Percentiles rank a stretch among this genome's conserved stretches.
Evolutionary conservation across 2,329 filamentous ascomycete species (phyloP).

Genomic region (Sporothrix variecibatus): DNA sequence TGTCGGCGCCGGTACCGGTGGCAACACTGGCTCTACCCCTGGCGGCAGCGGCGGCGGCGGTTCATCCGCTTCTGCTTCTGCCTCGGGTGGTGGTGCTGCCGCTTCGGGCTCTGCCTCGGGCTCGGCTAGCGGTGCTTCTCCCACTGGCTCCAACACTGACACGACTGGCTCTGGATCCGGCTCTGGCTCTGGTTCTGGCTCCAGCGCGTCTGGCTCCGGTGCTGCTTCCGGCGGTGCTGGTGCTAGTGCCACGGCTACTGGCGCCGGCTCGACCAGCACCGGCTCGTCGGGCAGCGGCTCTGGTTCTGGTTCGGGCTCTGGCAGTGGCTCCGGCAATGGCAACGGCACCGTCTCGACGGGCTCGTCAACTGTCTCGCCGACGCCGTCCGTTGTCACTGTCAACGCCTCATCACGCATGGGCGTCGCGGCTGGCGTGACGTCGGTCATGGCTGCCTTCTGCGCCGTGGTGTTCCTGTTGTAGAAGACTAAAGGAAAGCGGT

Average conservation of each 20-base stretch:
- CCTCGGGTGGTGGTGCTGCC: background rate
- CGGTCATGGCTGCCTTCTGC: background rate
- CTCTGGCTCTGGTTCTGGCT: background rate
- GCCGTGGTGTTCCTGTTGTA: background rate
- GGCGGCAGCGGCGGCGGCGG: background rate
- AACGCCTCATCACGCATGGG: background rate
- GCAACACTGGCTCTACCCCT: background rate
- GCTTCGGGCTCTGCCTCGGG: background rate
- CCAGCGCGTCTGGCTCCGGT: background rate
- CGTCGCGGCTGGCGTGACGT: background rate
- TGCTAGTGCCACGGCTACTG: background rate
- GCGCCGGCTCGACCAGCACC: background rate
- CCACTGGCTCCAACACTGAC: background rate
- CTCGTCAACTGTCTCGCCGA: background rate
- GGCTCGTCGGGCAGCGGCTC: conserved; percentile 6
- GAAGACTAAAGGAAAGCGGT: no score
- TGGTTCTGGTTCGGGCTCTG: background rate
- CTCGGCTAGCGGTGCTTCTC: background rate
- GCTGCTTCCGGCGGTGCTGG: background rate
- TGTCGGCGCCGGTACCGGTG: background rate
- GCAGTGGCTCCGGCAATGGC: background rate
- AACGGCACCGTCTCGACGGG: background rate
- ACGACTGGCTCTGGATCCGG: no score
- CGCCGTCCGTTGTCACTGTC: conserved; percentile 7
- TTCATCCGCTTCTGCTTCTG: background rate